These are phyloP conservation scores for Andalucia godoyi DNA, from an alignment of 78 protist genomes.

Conservation along the genomic window DNA sequence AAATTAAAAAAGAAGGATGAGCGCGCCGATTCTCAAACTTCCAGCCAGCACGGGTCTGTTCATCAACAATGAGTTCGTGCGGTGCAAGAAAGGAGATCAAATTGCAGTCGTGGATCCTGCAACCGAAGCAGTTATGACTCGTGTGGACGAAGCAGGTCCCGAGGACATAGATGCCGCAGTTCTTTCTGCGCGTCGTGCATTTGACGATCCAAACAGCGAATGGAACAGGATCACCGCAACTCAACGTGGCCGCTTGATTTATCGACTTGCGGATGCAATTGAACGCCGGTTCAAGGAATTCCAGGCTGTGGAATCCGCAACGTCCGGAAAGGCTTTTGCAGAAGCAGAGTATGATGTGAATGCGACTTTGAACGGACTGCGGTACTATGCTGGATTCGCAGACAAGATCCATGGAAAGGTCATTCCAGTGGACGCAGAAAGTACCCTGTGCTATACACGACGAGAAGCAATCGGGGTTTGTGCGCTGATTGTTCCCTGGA, in stretches of 20 bases:
- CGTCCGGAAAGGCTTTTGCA: slow-evolving; percentile 41
- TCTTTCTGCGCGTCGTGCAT: slow-evolving; percentile 39
- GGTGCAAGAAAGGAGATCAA: slow-evolving; percentile 17
- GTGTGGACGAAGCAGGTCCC: slow-evolving; percentile 20
- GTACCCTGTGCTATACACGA: not conserved
- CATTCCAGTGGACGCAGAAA: slow-evolving; percentile 10
- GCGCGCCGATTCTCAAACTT: too few species aligned
- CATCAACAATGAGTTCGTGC: slow-evolving; percentile 36
- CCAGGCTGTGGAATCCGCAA: slow-evolving; percentile 30
- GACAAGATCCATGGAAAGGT: slow-evolving; percentile 44
- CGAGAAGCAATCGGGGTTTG: slow-evolving; percentile 47
- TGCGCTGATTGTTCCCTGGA: slow-evolving; percentile 54
- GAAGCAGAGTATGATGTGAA: slow-evolving; percentile 25
- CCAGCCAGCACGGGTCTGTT: slow-evolving; percentile 56
- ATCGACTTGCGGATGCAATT: slow-evolving; percentile 39
- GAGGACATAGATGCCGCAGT: slow-evolving; percentile 59
- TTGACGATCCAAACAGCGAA: not conserved
- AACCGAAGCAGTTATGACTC: slow-evolving; percentile 22
- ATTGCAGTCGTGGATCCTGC: slow-evolving; percentile 36
- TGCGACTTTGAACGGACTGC: slow-evolving; percentile 1
- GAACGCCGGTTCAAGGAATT: slow-evolving; percentile 33
- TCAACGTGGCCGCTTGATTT: not conserved
- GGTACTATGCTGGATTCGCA: slow-evolving; percentile 63
- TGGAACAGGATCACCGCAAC: slow-evolving; percentile 6
- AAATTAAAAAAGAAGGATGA: too few species aligned